Base-by-base conservation (phyloP, 164 flowering plant genomes). In the Vitis riparia region DNA sequence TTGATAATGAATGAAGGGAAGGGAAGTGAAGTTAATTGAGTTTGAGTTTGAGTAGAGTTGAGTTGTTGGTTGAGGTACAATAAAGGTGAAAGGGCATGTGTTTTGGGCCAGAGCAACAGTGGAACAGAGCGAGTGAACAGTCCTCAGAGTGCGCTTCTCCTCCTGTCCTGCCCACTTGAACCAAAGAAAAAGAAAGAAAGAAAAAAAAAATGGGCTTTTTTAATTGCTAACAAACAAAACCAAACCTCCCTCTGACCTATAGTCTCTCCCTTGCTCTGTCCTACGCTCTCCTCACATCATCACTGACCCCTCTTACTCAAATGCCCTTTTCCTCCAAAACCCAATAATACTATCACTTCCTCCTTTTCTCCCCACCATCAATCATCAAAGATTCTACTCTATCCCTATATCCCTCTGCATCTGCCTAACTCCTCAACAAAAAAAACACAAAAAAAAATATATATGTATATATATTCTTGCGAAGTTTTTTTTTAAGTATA, bases 221-320 rank as follows among this genome's bases (percentile, higher is more conserved):
- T 23, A 69, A 53, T 62, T 68, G 69, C 73, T 51, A 74, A 12
- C 73, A 74, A 59, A 68, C 77, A 74, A 74, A 51, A 13, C 62
- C 9, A 63, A 48, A 63, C 72, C 72, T 50, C 72, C 49, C 56
- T 58, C 27, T 65, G 9, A 2, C 73, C 69, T 56, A 56, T 58
- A 49, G 61, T 37, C 16, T 62, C n/a, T 73, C 29, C 12, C 65
- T 62, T 61, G 61, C 71, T 37, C 71, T 66, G 44, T 17, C 57
- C 37, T 5, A 2, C 57, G 11, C 63, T 23, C 63, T 32, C 29
- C 9, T 51, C 17, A 17, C 8, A 37, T 37, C 44, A 37, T 37
- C 44, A 37, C 44, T 37, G 44, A 37, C 44, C 44, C 44, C 44
- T 37, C 44, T 37, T 37, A 37, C 44, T 37, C 44, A 37, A 37